A percentile compares a stretch with the other conserved stretches of the same genome.
These are phyloP conservation scores for Penicillium manginii DNA, from an alignment of 495 filamentous ascomycete species.

Conservation along the genomic window DNA sequence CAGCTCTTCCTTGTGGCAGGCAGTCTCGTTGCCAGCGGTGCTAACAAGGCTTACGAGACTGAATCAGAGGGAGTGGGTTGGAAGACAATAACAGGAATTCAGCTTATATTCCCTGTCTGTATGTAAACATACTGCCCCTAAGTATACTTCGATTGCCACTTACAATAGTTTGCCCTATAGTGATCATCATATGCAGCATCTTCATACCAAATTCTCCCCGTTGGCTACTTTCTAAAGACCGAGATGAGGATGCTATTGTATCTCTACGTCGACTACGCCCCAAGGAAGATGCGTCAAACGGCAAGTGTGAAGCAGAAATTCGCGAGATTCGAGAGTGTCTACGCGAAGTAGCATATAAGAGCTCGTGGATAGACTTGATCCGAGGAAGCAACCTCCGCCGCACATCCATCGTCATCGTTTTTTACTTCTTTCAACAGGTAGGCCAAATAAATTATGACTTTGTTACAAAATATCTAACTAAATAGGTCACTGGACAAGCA, in stretches of 20 bases:
- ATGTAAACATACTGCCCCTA: too few relatives aligned
- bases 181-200: conserved; percentile 4
- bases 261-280: conserved; percentile 14
- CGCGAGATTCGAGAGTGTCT: too few relatives aligned
- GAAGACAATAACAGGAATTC: background rate
- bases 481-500: too few relatives aligned
- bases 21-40: background rate
- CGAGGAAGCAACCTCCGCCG: too few relatives aligned
- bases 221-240: conserved; percentile 25
- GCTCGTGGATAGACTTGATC: too few relatives aligned
- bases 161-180: background rate
- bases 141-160: too few relatives aligned
- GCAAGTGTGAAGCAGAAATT: background rate
- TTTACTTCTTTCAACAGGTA: too few relatives aligned
- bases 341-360: too few relatives aligned
- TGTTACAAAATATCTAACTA: too few relatives aligned
- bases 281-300: conserved; percentile 6
- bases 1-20: conserved; percentile 10
- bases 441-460: too few relatives aligned
- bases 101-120: background rate
- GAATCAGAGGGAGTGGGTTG: background rate
- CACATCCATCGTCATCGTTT: too few relatives aligned
- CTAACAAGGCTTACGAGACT: background rate
- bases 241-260: conserved; percentile 15
- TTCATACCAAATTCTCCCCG: conserved; percentile 19